phyloP scores from a whole-genome alignment of 306 rosid species.

The Cucumis sativus region DNA sequence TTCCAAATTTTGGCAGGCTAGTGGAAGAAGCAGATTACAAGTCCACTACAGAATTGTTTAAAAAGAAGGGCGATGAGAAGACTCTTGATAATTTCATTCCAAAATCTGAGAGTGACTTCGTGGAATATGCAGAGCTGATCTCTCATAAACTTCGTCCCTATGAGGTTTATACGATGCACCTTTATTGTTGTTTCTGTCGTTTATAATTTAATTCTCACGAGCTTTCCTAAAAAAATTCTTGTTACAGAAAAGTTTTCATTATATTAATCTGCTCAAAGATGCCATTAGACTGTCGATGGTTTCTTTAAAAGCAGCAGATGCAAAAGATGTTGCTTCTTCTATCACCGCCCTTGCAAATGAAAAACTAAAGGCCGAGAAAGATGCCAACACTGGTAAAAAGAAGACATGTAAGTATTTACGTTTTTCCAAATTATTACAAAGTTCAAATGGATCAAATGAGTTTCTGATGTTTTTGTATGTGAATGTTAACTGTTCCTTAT shows the following conservation, averaged over 20 bases:
- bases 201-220: background rate
- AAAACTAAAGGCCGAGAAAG: slow-evolving; percentile 84
- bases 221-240: background rate
- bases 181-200: background rate
- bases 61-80: slow-evolving; percentile 45
- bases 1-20: slow-evolving; percentile 32
- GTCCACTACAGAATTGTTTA: slow-evolving; percentile 73
- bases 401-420: slow-evolving; percentile 40
- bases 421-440: background rate
- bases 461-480: background rate
- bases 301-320: slow-evolving; percentile 80
- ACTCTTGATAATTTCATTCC: slow-evolving; percentile 82
- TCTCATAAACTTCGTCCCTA: slow-evolving; percentile 50
- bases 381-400: slow-evolving; percentile 82
- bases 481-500: background rate
- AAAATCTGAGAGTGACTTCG: slow-evolving; percentile 72
- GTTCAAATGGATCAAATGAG: background rate
- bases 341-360: slow-evolving; percentile 82
- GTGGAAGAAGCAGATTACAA: slow-evolving; percentile 87
- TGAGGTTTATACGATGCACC: slow-evolving; percentile 37
- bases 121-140: slow-evolving; percentile 83
- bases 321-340: slow-evolving; percentile 86
- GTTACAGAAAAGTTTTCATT: slow-evolving; percentile 82
- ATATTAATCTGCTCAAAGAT: slow-evolving; percentile 56
- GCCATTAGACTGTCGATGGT: slow-evolving; percentile 73